phyloP scores from a whole-genome alignment of 108 stramenopile species.

The Discostella pseudostelligera region DNA sequence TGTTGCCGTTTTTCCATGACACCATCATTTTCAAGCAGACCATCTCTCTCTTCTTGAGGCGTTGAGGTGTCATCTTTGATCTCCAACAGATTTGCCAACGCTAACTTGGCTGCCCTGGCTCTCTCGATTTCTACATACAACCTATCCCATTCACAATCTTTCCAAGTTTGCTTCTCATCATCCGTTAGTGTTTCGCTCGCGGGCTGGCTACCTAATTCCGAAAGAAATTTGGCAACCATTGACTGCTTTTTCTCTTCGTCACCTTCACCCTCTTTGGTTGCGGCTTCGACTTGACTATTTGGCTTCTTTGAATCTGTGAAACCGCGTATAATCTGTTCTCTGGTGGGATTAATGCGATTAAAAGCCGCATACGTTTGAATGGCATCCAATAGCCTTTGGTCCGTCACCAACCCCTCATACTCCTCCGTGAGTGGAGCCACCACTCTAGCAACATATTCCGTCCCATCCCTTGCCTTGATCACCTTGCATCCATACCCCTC shows the following conservation, averaged over 20 bases:
- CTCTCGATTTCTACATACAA: constrained; percentile 38
- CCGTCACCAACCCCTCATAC: constrained; percentile 24
- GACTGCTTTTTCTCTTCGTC: constrained; percentile 9
- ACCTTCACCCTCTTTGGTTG: neutral
- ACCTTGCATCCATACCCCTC: constrained; percentile 40
- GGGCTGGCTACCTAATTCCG: constrained; percentile 15
- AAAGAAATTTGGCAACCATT: constrained; percentile 30
- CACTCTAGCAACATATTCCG: constrained; percentile 32
- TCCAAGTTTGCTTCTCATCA: constrained; percentile 41
- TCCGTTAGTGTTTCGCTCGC: constrained; percentile 25
- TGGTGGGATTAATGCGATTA: constrained; percentile 43
- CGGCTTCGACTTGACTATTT: neutral
- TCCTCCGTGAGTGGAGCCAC: constrained; percentile 20
- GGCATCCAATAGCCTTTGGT: constrained; percentile 35
- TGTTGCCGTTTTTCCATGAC: neutral
- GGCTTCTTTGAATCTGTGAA: constrained; percentile 7
- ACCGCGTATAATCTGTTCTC: constrained; percentile 43
- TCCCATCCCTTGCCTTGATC: constrained; percentile 26
- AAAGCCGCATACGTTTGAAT: constrained; percentile 41
- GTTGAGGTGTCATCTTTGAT: neutral
- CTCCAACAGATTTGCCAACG: constrained; percentile 21
- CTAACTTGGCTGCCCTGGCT: constrained; percentile 18
- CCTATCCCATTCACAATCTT: constrained; percentile 48
- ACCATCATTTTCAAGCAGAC: neutral
- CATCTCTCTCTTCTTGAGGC: constrained; percentile 10